A percentile compares a stretch with the other conserved stretches of the same genome.
Evolutionary conservation across 2,329 filamentous ascomycete species (phyloP).

Genomic region (Colletotrichum phormii): DNA sequence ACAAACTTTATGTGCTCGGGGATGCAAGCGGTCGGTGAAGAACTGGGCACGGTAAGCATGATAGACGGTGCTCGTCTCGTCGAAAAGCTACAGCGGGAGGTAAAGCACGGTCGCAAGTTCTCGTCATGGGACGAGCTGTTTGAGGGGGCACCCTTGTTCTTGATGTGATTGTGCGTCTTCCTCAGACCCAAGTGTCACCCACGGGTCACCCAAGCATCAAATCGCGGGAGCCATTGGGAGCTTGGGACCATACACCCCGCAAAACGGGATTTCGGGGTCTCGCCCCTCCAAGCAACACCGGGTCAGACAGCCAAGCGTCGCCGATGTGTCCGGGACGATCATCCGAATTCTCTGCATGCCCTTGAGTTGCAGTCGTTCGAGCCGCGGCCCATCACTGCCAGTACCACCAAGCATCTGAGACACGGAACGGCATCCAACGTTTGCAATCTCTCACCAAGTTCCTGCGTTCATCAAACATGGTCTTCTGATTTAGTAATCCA

Average conservation of each 20-base stretch:
- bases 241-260: slow-evolving; percentile 2
- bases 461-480: neutral
- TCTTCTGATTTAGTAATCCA: neutral
- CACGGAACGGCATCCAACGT: slow-evolving; percentile 21
- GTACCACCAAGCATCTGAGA: slow-evolving; percentile 15
- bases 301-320: slow-evolving; percentile 32
- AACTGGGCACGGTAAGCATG: slow-evolving; percentile 23
- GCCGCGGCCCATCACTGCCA: slow-evolving; percentile 16
- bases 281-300: neutral
- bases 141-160: slow-evolving; percentile 25
- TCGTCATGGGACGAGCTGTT: slow-evolving; percentile 9
- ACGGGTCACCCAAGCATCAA: neutral
- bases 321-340: slow-evolving; percentile 9
- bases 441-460: slow-evolving; percentile 4
- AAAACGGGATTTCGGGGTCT: neutral
- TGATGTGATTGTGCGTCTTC: slow-evolving; percentile 7
- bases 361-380: neutral
- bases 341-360: neutral
- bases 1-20: neutral
- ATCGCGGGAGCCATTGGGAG: neutral
- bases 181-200: neutral
- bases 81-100: neutral
- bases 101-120: neutral
- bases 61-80: slow-evolving; percentile 26
- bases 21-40: slow-evolving; percentile 16